phyloP scores from a whole-genome alignment of 164 flowering plant genomes.

The Nelumbo lutea region DNA sequence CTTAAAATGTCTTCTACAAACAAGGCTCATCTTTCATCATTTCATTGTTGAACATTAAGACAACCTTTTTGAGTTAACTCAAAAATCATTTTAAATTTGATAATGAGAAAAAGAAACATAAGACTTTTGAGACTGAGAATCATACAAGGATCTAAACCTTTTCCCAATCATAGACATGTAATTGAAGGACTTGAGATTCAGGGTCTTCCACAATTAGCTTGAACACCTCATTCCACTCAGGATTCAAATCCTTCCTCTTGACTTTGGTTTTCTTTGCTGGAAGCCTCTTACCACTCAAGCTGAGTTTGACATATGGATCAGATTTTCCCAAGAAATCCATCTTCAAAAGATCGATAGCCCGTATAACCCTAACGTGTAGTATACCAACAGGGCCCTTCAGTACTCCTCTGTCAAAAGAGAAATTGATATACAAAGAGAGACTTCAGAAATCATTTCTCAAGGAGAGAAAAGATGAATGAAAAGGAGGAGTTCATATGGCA shows the following conservation, averaged over 20 bases:
- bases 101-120: background rate
- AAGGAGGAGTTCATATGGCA: background rate
- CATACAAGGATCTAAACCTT: constrained; percentile 36
- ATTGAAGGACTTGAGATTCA: constrained; percentile 45
- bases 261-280: constrained; percentile 12
- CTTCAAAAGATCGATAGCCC: constrained; percentile 52
- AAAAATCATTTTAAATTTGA: too few species aligned
- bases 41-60: too few species aligned
- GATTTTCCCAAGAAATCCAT: constrained; percentile 47
- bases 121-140: background rate
- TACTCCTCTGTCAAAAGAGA: constrained; percentile 28
- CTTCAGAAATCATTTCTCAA: constrained; percentile 35
- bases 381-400: constrained; percentile 72
- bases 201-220: constrained; percentile 65
- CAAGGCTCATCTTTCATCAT: too few species aligned
- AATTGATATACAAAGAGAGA: background rate
- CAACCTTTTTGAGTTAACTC: too few species aligned
- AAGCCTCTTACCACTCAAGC: constrained; percentile 52
- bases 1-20: background rate
- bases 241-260: constrained; percentile 55
- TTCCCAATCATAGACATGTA: constrained; percentile 76
- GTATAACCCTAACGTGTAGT: constrained; percentile 55
- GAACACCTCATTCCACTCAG: constrained; percentile 75
- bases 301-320: constrained; percentile 43
- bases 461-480: constrained; percentile 37